Evolutionary conservation across 257 asterid genomes (phyloP).

Genomic region (Salvia miltiorrhiza): DNA sequence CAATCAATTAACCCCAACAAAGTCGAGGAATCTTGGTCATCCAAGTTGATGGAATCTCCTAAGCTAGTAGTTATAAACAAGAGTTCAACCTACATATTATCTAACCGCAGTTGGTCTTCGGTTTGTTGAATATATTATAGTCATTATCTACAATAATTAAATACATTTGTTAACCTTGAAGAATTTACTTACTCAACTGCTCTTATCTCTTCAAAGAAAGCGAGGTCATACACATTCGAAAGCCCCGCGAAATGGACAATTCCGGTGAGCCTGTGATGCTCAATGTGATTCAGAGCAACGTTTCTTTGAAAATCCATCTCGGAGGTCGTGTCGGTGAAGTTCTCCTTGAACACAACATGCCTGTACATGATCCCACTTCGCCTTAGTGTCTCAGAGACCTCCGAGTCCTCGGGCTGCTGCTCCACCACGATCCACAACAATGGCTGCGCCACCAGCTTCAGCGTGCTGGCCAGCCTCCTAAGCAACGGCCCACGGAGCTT

Average conservation of each 20-base stretch:
- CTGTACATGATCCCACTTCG: conserved; percentile 81
- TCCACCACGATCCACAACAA: conserved; percentile 88
- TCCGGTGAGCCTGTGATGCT: conserved; percentile 82
- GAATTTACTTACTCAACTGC: conserved; percentile 61
- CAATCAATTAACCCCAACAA: background rate
- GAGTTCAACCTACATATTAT: background rate
- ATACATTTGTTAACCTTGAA: background rate
- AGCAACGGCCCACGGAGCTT: conserved; percentile 40
- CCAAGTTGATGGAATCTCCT: background rate
- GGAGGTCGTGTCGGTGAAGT: conserved; percentile 46
- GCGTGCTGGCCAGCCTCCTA: conserved; percentile 58
- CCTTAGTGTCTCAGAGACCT: conserved; percentile 65
- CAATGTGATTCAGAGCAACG: conserved; percentile 82
- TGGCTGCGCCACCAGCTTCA: conserved; percentile 74
- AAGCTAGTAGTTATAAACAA: background rate
- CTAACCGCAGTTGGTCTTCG: background rate
- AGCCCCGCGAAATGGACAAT: conserved; percentile 87
- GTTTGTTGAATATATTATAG: background rate
- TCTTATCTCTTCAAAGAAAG: conserved; percentile 76
- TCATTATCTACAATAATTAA: too few relatives aligned
- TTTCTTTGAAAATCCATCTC: conserved; percentile 88
- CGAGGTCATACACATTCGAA: conserved; percentile 70
- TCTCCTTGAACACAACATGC: conserved; percentile 81
- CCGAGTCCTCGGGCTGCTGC: conserved; percentile 45
- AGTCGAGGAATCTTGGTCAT: background rate